Evolutionary conservation across 371 early-diverging fungal genomes (phyloP).

Genomic region (Chytridiales sp.): DNA sequence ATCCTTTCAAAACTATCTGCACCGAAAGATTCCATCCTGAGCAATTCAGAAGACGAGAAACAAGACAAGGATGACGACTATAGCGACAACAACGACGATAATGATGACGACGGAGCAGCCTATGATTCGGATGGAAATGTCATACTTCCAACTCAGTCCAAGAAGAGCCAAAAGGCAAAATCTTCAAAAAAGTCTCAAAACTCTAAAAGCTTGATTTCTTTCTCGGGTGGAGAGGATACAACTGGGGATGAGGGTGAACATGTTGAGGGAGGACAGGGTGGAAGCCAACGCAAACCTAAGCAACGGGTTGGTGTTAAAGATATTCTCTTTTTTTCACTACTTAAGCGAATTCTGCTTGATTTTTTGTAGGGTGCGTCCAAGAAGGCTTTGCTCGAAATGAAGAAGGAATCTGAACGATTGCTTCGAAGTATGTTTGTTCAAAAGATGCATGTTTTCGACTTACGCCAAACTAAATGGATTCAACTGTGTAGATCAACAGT

Average conservation of each 20-base stretch:
- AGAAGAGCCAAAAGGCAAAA: background rate
- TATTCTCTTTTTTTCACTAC: no score
- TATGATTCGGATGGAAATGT: slow-evolving; percentile 20
- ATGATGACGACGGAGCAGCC: background rate
- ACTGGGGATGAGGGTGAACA: background rate
- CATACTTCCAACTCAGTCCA: background rate
- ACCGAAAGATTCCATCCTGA: no score
- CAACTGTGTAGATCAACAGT: slow-evolving; percentile 10
- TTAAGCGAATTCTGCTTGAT: no score
- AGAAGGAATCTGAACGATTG: slow-evolving; percentile 29
- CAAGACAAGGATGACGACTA: no score
- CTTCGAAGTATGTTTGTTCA: slow-evolving; percentile 21
- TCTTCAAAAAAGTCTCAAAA: background rate
- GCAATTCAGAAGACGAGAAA: no score
- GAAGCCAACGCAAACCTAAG: no score
- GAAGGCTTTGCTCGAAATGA: slow-evolving; percentile 25
- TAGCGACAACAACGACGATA: no score
- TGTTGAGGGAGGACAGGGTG: background rate
- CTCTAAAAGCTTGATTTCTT: no score
- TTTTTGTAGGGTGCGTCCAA: slow-evolving; percentile 11
- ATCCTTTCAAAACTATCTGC: no score
- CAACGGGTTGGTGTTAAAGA: no score
- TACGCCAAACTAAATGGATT: background rate
- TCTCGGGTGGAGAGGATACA: background rate
- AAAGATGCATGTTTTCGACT: background rate